Evolutionary conservation across 2,329 filamentous ascomycete species (phyloP).

Genomic region (Colletotrichum tanaceti): DNA sequence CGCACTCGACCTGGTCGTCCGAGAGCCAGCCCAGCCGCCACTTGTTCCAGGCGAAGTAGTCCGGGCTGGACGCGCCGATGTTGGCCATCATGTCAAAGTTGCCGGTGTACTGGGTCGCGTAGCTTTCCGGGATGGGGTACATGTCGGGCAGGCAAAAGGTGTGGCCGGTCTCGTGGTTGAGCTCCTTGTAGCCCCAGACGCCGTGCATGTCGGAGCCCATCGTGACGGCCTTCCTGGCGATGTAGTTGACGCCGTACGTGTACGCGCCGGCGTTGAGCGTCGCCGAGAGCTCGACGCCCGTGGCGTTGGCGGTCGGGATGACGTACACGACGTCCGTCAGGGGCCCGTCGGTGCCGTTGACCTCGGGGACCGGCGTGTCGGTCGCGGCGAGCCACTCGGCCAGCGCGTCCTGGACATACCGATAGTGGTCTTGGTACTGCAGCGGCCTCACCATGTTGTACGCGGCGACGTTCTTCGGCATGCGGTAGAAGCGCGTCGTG

Average conservation of each 20-base stretch:
- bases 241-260: constrained; percentile 43
- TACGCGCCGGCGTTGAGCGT: constrained; percentile 45
- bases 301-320: constrained; percentile 45
- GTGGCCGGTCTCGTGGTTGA: constrained; percentile 55
- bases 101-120: constrained; percentile 49
- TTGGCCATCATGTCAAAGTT: constrained; percentile 54
- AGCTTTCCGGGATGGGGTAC: constrained; percentile 48
- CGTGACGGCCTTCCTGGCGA: constrained; percentile 49
- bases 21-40: constrained; percentile 53
- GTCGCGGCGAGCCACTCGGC: constrained; percentile 42
- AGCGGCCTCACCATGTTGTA: constrained; percentile 47
- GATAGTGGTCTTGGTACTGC: constrained; percentile 43
- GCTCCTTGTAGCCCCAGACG: constrained; percentile 49
- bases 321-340: constrained; percentile 47
- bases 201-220: constrained; percentile 49
- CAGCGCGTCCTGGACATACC: constrained; percentile 48
- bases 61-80: constrained; percentile 49
- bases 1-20: constrained; percentile 50
- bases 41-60: constrained; percentile 55
- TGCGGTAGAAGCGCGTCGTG: constrained; percentile 44
- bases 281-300: constrained; percentile 45
- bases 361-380: constrained; percentile 18
- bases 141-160: constrained; percentile 53
- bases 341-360: constrained; percentile 33
- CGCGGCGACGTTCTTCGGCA: constrained; percentile 42